These are phyloP conservation scores for Cryptosporidium sp. DNA, from an alignment of 169 alveolate species.

Conservation along the genomic window DNA sequence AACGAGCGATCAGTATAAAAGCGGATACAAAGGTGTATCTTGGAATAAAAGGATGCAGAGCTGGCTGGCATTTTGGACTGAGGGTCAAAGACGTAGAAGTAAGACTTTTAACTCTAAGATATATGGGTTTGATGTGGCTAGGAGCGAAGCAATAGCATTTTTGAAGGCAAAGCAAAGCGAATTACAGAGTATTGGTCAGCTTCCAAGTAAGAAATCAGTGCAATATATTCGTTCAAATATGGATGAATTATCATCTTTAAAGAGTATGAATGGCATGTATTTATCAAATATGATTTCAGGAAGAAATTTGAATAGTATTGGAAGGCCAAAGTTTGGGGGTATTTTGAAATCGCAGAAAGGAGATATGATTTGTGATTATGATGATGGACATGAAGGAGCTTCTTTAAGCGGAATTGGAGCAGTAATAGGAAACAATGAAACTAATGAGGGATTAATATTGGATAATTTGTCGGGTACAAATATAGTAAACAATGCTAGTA, in stretches of 20 bases:
- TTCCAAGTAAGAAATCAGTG: conserved; percentile 49
- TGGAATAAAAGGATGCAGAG: conserved; percentile 74
- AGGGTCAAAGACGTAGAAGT: conserved; percentile 64
- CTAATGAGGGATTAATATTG: not conserved
- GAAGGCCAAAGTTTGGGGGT: not conserved
- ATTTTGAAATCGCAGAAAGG: conserved; percentile 7
- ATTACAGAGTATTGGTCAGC: conserved; percentile 64
- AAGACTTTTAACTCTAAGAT: conserved; percentile 65
- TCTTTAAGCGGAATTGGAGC: not conserved
- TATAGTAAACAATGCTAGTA: not conserved
- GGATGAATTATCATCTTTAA: conserved; percentile 28
- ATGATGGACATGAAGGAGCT: conserved; percentile 1
- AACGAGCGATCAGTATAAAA: conserved; percentile 32
- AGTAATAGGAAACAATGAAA: not conserved
- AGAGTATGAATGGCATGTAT: conserved; percentile 37
- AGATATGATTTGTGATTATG: not conserved
- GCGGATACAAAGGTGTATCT: conserved; percentile 69
- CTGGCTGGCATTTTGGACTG: conserved; percentile 74
- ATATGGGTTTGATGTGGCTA: conserved; percentile 68
- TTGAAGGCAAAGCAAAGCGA: conserved; percentile 67
- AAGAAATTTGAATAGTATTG: not conserved
- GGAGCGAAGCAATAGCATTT: conserved; percentile 75
- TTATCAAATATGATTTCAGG: conserved; percentile 5
- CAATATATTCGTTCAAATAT: conserved; percentile 30
- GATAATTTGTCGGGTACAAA: not conserved